phyloP scores from a whole-genome alignment of 2,329 filamentous ascomycete species.

The Pestalotiopsis fici region DNA sequence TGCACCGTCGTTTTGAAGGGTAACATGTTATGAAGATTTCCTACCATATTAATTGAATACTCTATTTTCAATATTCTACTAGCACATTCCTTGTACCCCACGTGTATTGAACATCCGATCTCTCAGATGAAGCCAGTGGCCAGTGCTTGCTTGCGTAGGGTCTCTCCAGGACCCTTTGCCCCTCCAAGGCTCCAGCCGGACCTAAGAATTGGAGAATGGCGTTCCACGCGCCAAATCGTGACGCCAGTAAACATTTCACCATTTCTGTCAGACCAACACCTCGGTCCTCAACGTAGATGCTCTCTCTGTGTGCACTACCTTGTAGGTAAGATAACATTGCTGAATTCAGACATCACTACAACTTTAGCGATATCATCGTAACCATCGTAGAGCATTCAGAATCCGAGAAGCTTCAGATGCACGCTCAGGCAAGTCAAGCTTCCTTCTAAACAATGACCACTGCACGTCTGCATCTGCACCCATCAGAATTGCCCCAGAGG shows the following conservation, averaged over 20 bases:
- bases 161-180: neutral
- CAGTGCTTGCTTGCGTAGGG: neutral
- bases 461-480: neutral
- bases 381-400: neutral
- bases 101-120: neutral
- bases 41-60: neutral
- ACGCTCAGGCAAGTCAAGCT: neutral
- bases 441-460: neutral
- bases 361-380: neutral
- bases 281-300: neutral
- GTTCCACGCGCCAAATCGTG: neutral
- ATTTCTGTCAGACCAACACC: no score
- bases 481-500: neutral
- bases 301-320: neutral
- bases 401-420: neutral
- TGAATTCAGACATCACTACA: neutral
- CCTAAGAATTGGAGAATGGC: neutral
- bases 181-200: neutral
- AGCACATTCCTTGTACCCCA: neutral
- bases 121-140: neutral
- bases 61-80: neutral
- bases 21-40: neutral
- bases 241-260: neutral
- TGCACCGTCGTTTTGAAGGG: neutral
- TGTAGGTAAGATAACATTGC: neutral